Evolutionary conservation across 495 filamentous ascomycete species (phyloP), one percentile per base, ranked within the genome.

Genomic region (Astrocystis sublimbata): DNA sequence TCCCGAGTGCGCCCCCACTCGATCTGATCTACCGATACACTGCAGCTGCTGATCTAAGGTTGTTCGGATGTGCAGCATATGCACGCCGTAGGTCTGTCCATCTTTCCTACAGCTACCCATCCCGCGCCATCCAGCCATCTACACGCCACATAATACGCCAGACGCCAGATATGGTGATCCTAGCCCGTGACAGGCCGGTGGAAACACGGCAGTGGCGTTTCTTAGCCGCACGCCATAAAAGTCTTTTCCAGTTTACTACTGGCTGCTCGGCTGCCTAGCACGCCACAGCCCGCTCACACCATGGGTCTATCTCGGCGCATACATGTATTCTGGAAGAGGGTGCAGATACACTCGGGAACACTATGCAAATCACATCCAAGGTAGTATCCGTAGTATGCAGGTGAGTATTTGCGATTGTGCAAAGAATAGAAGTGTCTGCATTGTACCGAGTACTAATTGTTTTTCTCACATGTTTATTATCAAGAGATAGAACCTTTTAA

Each of bases 201-300:
- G n/a, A 17, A 43, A 57, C 40, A 45, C 40, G 40, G 54, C 54
- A 57, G 40, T 57, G 54, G 54, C 54, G 54, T 57, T 45, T 15
- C 54, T 28, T 35, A 57, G 35, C 17, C 38, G 23, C 36, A 57
- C n/a, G 40, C n/a, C n/a, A n/a, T n/a, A n/a, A n/a, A 45, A 17
- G 54, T 40, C 21, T 28, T 40, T 26, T 42, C 7, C 35, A 17
- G 31, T 21, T 15, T 31, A 8, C 33, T 26, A 54, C 40, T 54
- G 51, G 51, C 21, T 21, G 30, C 51, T n/a, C n/a, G n/a, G n/a
- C n/a, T n/a, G n/a, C n/a, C n/a, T n/a, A n/a, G n/a, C n/a, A n/a
- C n/a, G n/a, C n/a, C n/a, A 30, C 49, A 31, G 23, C 30, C 15
- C n/a, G 12, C 28, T 10, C 28, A 33, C 26, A 7, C 26, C 13